phyloP scores from a whole-genome alignment of 805 yeast species.

The Schizosaccharomyces japonicus region DNA sequence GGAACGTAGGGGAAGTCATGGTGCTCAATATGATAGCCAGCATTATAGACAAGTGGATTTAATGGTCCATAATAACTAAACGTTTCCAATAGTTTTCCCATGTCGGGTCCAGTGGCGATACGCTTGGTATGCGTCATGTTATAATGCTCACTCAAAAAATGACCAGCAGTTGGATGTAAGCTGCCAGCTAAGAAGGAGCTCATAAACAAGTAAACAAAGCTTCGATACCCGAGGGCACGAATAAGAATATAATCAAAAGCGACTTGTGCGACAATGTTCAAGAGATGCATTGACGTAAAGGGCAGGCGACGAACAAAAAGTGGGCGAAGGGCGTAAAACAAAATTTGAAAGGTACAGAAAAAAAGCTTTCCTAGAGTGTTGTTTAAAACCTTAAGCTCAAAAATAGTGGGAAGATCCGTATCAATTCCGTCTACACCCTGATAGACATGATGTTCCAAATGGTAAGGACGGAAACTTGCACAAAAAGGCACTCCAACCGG shows the following conservation, averaged over 20 bases:
- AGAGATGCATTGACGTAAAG: slow-evolving; percentile 48
- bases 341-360: slow-evolving; percentile 63
- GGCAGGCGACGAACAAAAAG: slow-evolving; percentile 58
- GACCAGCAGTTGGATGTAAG: slow-evolving; percentile 84
- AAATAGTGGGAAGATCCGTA: slow-evolving; percentile 64
- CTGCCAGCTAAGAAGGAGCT: slow-evolving; percentile 78
- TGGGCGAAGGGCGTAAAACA: slow-evolving; percentile 76
- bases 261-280: slow-evolving; percentile 26
- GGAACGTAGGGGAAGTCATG: slow-evolving; percentile 89
- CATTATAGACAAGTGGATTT: slow-evolving; percentile 68
- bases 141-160: slow-evolving; percentile 74
- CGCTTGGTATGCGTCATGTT: slow-evolving; percentile 10
- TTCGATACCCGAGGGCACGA: slow-evolving; percentile 34
- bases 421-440: slow-evolving; percentile 65
- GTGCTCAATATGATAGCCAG: slow-evolving; percentile 83
- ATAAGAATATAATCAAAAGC: slow-evolving; percentile 35
- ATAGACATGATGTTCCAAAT: slow-evolving; percentile 74
- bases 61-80: slow-evolving; percentile 69
- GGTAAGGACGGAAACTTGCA: slow-evolving; percentile 76
- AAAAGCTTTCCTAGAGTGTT: slow-evolving; percentile 70
- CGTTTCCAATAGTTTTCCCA: slow-evolving; percentile 48
- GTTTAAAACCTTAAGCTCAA: slow-evolving; percentile 52
- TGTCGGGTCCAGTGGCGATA: slow-evolving; percentile 12
- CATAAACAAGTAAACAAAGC: slow-evolving; percentile 42
- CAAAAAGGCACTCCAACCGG: slow-evolving; percentile 82